These are phyloP conservation scores for Aaosphaeria pasadenensis DNA, from an alignment of 2,329 filamentous ascomycete species.

Conservation along the genomic window DNA sequence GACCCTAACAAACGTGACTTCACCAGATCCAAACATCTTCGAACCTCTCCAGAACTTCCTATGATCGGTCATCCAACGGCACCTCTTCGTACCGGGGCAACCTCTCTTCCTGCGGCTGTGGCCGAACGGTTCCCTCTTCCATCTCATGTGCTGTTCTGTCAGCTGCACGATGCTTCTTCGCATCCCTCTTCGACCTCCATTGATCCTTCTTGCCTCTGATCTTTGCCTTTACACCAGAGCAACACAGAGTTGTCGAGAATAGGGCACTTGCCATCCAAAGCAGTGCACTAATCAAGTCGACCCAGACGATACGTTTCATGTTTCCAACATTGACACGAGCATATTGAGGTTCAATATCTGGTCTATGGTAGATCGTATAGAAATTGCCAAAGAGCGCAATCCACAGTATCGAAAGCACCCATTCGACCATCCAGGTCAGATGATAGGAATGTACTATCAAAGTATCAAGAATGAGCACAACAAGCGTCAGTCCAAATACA, in stretches of 20 bases:
- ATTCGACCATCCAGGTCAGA: slow-evolving; percentile 19
- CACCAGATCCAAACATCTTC: too few relatives aligned
- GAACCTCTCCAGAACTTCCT: neutral
- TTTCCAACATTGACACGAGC: slow-evolving; percentile 8
- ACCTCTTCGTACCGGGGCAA: neutral
- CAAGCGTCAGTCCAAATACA: slow-evolving; percentile 13
- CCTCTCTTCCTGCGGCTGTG: neutral
- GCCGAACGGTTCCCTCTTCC: neutral
- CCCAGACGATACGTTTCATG: slow-evolving; percentile 19
- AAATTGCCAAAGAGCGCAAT: slow-evolving; percentile 20
- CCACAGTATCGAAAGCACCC: slow-evolving; percentile 16
- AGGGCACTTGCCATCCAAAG: slow-evolving; percentile 20
- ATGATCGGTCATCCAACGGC: neutral
- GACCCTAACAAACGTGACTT: too few relatives aligned
- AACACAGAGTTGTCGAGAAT: slow-evolving; percentile 24
- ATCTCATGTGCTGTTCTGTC: neutral
- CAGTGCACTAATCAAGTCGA: slow-evolving; percentile 19
- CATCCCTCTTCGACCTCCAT: slow-evolving; percentile 2
- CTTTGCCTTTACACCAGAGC: slow-evolving; percentile 14
- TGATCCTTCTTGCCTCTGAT: slow-evolving; percentile 11
- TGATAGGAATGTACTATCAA: slow-evolving; percentile 18
- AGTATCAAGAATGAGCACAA: slow-evolving; percentile 13
- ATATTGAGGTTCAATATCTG: slow-evolving; percentile 5
- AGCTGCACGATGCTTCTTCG: neutral
- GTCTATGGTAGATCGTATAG: slow-evolving; percentile 10